Percentiles rank a stretch among this genome's conserved stretches.
phyloP scores from a whole-genome alignment of 495 filamentous ascomycete genomes.

The Trichocladium antarcticum region DNA sequence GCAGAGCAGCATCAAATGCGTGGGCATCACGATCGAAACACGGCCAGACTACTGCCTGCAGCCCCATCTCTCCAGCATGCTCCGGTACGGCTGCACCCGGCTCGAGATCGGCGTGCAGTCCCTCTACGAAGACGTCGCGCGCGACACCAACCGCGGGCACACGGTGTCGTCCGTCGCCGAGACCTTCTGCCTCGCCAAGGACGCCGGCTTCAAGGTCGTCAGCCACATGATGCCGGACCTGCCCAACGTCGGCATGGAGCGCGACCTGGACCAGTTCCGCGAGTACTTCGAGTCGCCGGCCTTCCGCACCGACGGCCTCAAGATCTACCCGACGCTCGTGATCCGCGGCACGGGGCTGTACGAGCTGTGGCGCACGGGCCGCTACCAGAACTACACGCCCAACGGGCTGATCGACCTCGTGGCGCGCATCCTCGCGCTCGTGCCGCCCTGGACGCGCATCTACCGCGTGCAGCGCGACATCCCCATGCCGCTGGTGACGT shows the following conservation, averaged over 20 bases:
- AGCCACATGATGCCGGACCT: slow-evolving; percentile 99
- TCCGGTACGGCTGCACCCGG: slow-evolving; percentile 90
- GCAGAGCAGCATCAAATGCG: slow-evolving; percentile 92
- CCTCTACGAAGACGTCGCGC: slow-evolving; percentile 94
- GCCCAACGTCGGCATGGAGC: slow-evolving; percentile 96
- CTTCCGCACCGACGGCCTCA: slow-evolving; percentile 95
- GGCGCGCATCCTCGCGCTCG: slow-evolving; percentile 82
- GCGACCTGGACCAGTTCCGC: slow-evolving; percentile 88
- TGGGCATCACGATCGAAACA: slow-evolving; percentile 97
- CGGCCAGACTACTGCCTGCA: slow-evolving; percentile 93
- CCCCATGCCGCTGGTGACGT: slow-evolving; percentile 94
- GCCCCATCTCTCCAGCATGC: slow-evolving; percentile 82
- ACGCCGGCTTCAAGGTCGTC: slow-evolving; percentile 97
- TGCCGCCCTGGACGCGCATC: slow-evolving; percentile 96
- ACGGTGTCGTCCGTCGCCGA: slow-evolving; percentile 90
- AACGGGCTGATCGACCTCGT: slow-evolving; percentile 93
- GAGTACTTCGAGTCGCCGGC: slow-evolving; percentile 97
- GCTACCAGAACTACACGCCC: slow-evolving; percentile 97
- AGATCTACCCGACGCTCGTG: slow-evolving; percentile 96
- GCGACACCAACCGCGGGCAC: slow-evolving; percentile 94
- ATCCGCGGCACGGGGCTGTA: slow-evolving; percentile 96
- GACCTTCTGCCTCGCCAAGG: slow-evolving; percentile 89
- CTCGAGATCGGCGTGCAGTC: slow-evolving; percentile 93
- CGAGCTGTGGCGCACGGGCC: slow-evolving; percentile 90
- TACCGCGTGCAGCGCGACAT: slow-evolving; percentile 98